These are phyloP conservation scores for Picea engelmannii DNA, from an alignment of 83 land plant genomes.

Conservation along the genomic window DNA sequence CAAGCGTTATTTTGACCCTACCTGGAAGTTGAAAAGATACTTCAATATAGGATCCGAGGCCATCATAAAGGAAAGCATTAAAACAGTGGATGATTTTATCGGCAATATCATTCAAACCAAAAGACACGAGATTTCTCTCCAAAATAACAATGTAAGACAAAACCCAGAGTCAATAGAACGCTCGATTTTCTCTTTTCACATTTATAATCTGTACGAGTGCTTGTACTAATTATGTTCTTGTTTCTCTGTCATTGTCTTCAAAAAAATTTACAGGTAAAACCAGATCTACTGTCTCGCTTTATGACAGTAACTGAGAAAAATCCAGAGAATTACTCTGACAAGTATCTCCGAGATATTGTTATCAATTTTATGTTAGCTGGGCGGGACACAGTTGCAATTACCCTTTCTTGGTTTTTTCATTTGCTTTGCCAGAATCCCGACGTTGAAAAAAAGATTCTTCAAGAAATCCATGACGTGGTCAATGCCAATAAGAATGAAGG, in stretches of 20 bases:
- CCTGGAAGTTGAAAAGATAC: conserved; percentile 15
- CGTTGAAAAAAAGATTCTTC: conserved; percentile 25
- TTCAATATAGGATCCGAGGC: conserved; percentile 21
- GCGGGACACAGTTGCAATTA: conserved; percentile 40
- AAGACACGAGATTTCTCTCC: conserved; percentile 4
- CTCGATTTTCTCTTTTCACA: neutral
- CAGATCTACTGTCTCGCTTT: conserved; percentile 15
- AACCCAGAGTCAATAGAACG: neutral
- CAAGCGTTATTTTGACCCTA: conserved; percentile 5
- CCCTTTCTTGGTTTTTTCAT: conserved; percentile 40
- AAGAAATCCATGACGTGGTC: conserved; percentile 14
- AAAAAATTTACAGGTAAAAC: conserved; percentile 5
- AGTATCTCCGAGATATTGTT: conserved; percentile 24
- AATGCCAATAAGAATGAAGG: neutral
- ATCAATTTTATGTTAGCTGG: conserved; percentile 35
- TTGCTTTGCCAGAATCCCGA: conserved; percentile 24
- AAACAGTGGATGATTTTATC: conserved; percentile 21
- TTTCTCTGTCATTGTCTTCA: neutral
- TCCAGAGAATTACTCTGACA: conserved; percentile 3
- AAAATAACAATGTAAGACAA: neutral
- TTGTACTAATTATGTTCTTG: neutral
- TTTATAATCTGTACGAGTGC: too few relatives aligned
- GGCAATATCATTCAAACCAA: conserved; percentile 15
- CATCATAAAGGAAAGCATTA: conserved; percentile 5
- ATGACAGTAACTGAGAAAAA: neutral